phyloP scores from a whole-genome alignment of 192 early-diverging fungal species.

The Ramicandelaber brevisporus region DNA sequence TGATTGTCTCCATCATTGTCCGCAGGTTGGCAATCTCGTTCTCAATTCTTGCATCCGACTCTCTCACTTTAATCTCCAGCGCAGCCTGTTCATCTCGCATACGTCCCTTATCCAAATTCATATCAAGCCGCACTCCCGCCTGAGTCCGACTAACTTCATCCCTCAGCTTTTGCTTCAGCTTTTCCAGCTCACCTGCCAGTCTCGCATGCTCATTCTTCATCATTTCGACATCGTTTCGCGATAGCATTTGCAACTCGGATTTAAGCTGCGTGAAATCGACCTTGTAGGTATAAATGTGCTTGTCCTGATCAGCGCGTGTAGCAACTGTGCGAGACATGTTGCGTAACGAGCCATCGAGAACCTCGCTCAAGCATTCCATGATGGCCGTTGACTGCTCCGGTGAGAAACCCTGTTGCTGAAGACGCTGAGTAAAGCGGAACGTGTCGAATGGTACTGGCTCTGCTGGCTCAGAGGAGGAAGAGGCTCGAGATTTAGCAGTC shows the following conservation, averaged over 20 bases:
- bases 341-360: slow-evolving; percentile 25
- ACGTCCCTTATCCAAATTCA: slow-evolving; percentile 70
- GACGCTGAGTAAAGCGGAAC: slow-evolving; percentile 37
- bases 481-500: no score
- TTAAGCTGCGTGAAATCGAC: slow-evolving; percentile 75
- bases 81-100: slow-evolving; percentile 62
- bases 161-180: slow-evolving; percentile 48
- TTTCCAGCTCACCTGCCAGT: slow-evolving; percentile 54
- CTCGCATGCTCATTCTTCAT: slow-evolving; percentile 62
- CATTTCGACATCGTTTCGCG: slow-evolving; percentile 68
- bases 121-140: slow-evolving; percentile 58
- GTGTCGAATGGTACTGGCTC: no score
- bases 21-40: slow-evolving; percentile 55
- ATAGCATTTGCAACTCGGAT: slow-evolving; percentile 64
- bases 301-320: slow-evolving; percentile 60
- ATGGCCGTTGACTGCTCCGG: slow-evolving; percentile 46
- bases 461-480: no score
- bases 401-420: slow-evolving; percentile 46
- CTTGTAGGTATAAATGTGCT: slow-evolving; percentile 62
- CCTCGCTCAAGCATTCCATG: slow-evolving; percentile 39
- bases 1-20: slow-evolving; percentile 74
- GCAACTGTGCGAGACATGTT: slow-evolving; percentile 25
- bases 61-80: slow-evolving; percentile 62
- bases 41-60: slow-evolving; percentile 71
- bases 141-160: slow-evolving; percentile 70